Evolutionary conservation across 129 eudicot genomes (phyloP), one percentile per base, ranked within the genome.

Genomic region (Centrapalus pauciflorus): DNA sequence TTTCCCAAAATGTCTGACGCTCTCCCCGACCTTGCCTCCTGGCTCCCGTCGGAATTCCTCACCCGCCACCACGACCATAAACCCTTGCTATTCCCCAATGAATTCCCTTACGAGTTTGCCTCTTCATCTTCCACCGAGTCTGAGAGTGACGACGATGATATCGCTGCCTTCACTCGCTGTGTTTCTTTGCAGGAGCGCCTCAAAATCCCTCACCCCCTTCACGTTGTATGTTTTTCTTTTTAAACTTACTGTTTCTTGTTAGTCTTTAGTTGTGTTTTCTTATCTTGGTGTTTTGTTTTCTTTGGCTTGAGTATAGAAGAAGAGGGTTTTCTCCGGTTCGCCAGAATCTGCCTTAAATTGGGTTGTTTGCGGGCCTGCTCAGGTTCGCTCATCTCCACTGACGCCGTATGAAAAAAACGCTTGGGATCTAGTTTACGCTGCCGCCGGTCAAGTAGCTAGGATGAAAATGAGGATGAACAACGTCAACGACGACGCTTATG

Each of bases 261-360:
- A 23, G 19, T 23, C 14, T 8, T 63, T 32, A 5, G 2, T 38
- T 37, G 13, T 5, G 2, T 38, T 12, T 30, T 5, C 33, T 40
- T n/a, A 49, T 30, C 51, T 23, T 6, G 33, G 41, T 21, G 12
- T 43, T 29, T 32, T 43, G 7, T 2, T 13, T 78, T 52, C 10
- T 34, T 17, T 45, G 0, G 2, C n/a, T 28, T 38, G 24, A 5
- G n/a, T 25, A 2, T 41, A 76, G 90, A 70, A 73, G 14, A 34
- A 62, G 13, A 72, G 79, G 85, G 78, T 10, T 28, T 49, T 77
- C 49, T 55, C 91, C 0, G 73, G 82, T 25, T 90, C 97, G 7
- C 95, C 96, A 4, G 90, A 85, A 57, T 86, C 96, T 13, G 81
- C 90, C 5, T 66, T 81, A 28, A 80, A 43, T 75, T 87, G 84